Percentiles rank a stretch among this genome's conserved stretches.
These are phyloP conservation scores for Coemansia sp. DNA, from an alignment of 192 early-diverging fungal species.

Conservation along the genomic window DNA sequence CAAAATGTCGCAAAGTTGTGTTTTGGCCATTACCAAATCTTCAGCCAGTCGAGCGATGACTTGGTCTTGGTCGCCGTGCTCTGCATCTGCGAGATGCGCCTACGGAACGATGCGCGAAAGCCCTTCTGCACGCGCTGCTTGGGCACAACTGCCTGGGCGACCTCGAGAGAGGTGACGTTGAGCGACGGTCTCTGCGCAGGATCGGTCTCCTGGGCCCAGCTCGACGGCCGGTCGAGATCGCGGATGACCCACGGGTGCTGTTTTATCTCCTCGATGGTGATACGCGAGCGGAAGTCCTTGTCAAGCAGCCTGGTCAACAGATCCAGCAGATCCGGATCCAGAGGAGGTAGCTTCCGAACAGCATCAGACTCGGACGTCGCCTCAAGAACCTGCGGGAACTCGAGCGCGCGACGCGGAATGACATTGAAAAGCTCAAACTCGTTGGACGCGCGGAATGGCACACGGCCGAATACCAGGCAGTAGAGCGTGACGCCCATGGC, in stretches of 20 bases:
- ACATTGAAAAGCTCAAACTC: conserved; percentile 96
- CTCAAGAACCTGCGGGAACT: conserved; percentile 53
- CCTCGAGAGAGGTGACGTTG: conserved; percentile 80
- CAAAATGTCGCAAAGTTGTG: no score
- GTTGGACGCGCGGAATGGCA: conserved; percentile 91
- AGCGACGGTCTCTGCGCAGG: conserved; percentile 69
- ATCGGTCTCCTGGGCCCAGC: conserved; percentile 81
- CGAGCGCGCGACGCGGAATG: conserved; percentile 73
- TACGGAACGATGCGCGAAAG: conserved; percentile 45
- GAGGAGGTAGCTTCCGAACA: conserved; percentile 28
- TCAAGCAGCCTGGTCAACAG: conserved; percentile 75
- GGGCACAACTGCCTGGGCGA: conserved; percentile 59
- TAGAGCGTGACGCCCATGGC: conserved; percentile 96
- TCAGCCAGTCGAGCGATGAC: conserved; percentile 56
- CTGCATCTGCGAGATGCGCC: conserved; percentile 47
- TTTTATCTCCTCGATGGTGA: conserved; percentile 88
- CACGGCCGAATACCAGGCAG: conserved; percentile 87
- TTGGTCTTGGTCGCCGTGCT: conserved; percentile 41
- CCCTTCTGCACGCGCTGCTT: conserved; percentile 41
- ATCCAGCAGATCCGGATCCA: conserved; percentile 68
- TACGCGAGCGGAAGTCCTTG: conserved; percentile 83
- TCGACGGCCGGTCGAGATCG: conserved; percentile 64
- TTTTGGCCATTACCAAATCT: conserved; percentile 33
- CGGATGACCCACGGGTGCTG: conserved; percentile 88
- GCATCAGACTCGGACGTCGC: conserved; percentile 13